Evolutionary conservation across 257 asterid genomes (phyloP).

Genomic region (Gynochthodes officinalis): DNA sequence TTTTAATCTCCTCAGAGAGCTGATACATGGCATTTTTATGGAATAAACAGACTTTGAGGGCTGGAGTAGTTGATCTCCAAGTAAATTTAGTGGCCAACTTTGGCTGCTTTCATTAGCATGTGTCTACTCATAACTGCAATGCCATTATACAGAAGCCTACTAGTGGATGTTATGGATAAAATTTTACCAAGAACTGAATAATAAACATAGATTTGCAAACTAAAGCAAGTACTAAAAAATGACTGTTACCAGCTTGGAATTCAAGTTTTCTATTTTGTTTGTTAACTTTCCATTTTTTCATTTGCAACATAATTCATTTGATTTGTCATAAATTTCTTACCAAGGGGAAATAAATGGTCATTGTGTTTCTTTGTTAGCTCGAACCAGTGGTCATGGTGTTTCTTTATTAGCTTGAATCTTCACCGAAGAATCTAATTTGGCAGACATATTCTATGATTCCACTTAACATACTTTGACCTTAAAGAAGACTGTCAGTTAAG

Average conservation of each 20-base stretch:
- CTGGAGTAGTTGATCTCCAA: neutral
- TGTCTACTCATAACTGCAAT: neutral
- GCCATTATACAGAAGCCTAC: neutral
- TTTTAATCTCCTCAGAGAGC: neutral
- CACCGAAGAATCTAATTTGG: too few relatives aligned
- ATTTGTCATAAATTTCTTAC: neutral
- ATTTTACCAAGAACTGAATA: neutral
- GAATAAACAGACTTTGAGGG: neutral
- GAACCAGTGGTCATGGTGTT: too few relatives aligned
- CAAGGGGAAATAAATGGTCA: too few relatives aligned
- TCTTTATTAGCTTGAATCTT: too few relatives aligned
- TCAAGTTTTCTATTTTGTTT: neutral
- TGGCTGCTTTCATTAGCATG: neutral
- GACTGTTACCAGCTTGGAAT: neutral
- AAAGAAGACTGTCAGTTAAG: too few relatives aligned
- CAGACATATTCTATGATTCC: too few relatives aligned
- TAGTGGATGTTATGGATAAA: too few relatives aligned
- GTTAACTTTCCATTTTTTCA: neutral
- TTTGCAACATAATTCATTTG: neutral
- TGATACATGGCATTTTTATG: too few relatives aligned
- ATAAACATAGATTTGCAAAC: too few relatives aligned
- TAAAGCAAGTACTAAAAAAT: too few relatives aligned
- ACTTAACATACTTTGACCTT: too few relatives aligned
- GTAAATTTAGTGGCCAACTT: neutral
- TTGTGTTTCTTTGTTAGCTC: too few relatives aligned